These are phyloP conservation scores for Panaeolus cyanescens DNA, from an alignment of 768 basidiomycete species.

Conservation along the genomic window DNA sequence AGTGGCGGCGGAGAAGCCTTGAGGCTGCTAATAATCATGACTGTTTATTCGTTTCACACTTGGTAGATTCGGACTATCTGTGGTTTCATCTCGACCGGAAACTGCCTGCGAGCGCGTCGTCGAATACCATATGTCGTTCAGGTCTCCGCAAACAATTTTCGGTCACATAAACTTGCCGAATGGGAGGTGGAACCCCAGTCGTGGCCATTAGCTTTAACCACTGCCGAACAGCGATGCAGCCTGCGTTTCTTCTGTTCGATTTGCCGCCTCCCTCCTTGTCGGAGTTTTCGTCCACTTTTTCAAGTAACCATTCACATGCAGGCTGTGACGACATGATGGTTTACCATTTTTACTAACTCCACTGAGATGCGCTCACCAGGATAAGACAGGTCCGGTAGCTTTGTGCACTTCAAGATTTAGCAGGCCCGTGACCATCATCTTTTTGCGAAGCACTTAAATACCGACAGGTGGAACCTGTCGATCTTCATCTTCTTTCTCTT, in stretches of 20 bases:
- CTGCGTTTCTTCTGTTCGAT: background rate
- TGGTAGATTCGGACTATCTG: background rate
- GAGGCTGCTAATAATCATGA: background rate
- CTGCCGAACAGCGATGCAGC: background rate
- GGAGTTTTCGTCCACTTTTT: background rate
- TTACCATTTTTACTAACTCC: background rate
- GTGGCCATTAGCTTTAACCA: background rate
- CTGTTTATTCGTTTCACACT: background rate
- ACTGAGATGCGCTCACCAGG: background rate
- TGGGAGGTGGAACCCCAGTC: background rate
- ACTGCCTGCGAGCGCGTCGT: background rate
- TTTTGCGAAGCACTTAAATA: background rate
- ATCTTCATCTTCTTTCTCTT: background rate
- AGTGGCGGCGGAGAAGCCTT: background rate
- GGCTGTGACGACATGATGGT: background rate
- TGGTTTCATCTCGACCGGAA: background rate
- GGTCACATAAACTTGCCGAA: background rate
- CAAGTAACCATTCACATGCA: background rate
- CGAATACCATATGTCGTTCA: background rate
- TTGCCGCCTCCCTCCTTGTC: background rate
- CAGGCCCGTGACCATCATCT: slow-evolving; percentile 1
- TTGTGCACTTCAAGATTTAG: background rate
- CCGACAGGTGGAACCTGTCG: background rate
- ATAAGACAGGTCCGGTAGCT: background rate
- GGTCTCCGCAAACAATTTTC: background rate